These are phyloP conservation scores for Alternaria arbusti DNA, from an alignment of 2,329 filamentous ascomycete genomes.

Conservation along the genomic window DNA sequence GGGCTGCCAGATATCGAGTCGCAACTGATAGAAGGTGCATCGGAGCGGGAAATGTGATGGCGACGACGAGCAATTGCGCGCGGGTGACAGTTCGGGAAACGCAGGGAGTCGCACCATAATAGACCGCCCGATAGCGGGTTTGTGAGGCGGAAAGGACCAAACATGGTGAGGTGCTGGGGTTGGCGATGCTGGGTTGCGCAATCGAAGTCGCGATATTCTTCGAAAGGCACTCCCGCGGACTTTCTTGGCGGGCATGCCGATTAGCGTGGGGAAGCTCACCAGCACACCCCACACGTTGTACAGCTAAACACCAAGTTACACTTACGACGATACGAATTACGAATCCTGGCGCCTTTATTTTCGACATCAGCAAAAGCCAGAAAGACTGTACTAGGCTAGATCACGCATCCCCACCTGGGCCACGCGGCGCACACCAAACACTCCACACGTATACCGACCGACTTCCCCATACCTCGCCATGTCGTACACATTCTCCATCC, in stretches of 20 bases:
- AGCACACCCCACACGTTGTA: conserved; percentile 1
- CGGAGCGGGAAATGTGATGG: not conserved
- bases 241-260: conserved; percentile 39
- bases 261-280: conserved; percentile 32
- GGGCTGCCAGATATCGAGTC: conserved; percentile 7
- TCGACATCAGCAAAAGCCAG: not conserved
- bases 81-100: not conserved
- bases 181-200: conserved; percentile 10
- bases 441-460: not conserved
- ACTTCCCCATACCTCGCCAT: conserved; percentile 55
- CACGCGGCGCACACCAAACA: not conserved
- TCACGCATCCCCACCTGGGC: not conserved
- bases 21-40: not conserved
- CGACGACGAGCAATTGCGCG: not conserved
- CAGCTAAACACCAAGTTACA: not conserved
- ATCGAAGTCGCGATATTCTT: conserved; percentile 26
- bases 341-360: not conserved
- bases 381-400: not conserved
- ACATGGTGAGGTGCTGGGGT: conserved; percentile 41
- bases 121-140: conserved; percentile 49
- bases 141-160: conserved; percentile 50
- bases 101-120: conserved; percentile 38
- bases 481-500: conserved; percentile 99
- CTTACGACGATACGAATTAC: conserved; percentile 1
- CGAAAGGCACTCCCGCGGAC: conserved; percentile 36